Evolutionary conservation across 805 yeast species (phyloP).

Genomic region (Zygoascus bituminiphila): DNA sequence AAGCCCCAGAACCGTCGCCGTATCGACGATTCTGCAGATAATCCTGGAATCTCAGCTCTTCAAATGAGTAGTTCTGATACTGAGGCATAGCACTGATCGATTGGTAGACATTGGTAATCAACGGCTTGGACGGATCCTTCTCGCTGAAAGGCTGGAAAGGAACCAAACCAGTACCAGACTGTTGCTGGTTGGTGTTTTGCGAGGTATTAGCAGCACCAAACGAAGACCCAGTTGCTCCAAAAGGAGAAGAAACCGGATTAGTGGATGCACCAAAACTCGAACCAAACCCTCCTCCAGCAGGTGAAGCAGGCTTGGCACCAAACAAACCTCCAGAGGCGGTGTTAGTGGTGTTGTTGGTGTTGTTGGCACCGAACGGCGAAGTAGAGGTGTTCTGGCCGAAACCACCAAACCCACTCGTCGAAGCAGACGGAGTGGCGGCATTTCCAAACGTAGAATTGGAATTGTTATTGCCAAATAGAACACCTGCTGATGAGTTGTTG

Average conservation of each 20-base stretch:
- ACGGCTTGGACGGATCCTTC: slow-evolving; percentile 44
- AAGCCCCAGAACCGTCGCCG: slow-evolving; percentile 36
- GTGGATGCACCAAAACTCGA: slow-evolving; percentile 12
- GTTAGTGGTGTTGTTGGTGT: slow-evolving; percentile 7
- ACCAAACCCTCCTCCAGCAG: slow-evolving; percentile 16
- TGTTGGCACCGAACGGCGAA: slow-evolving; percentile 35
- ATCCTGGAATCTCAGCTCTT: slow-evolving; percentile 84
- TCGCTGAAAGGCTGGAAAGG: slow-evolving; percentile 68
- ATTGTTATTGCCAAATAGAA: slow-evolving; percentile 10
- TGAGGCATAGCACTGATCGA: slow-evolving; percentile 85
- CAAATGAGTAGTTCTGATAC: slow-evolving; percentile 70
- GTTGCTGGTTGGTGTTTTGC: slow-evolving; percentile 21
- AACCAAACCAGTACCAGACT: slow-evolving; percentile 59
- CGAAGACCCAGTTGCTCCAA: slow-evolving; percentile 12
- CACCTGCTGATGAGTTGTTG: slow-evolving; percentile 1
- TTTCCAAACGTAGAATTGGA: slow-evolving; percentile 4
- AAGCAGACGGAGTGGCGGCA: slow-evolving; percentile 12
- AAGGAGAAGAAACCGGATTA: slow-evolving; percentile 5
- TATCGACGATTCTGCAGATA: slow-evolving; percentile 63
- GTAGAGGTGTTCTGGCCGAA: slow-evolving; percentile 23
- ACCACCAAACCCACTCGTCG: slow-evolving; percentile 15
- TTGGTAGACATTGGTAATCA: slow-evolving; percentile 49
- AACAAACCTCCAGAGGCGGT: slow-evolving; percentile 6
- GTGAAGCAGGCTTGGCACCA: slow-evolving; percentile 20
- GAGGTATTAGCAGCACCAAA: slow-evolving; percentile 27